Evolutionary conservation across 1,284 basidiomycete genomes (phyloP), one percentile per base, ranked within the genome.

Genomic region (Stereum hirsutum): DNA sequence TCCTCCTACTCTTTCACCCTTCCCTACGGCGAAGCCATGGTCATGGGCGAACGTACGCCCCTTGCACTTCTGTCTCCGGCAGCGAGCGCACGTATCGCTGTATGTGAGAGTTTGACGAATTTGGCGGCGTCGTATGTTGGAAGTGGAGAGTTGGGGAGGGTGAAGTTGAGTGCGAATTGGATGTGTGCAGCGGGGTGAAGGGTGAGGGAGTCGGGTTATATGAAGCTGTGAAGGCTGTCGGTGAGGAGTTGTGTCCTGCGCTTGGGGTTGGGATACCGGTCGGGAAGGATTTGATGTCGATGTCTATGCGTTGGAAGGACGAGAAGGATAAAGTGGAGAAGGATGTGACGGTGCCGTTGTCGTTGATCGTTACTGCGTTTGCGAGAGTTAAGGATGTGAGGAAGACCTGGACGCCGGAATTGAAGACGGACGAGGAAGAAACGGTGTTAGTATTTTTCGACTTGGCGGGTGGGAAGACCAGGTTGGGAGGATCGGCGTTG

Each of bases 241-340:
- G 96, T 8, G 75, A 95, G 69, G 91, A 96, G 48, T 70, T 99
- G 10, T 99, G 96, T 62, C 94, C 95, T n/a, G 80, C 79, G 20
- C 75, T 99, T 11, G 94, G 95, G 10, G 70, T 99, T 20, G 88
- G 92, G 20, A 92, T 99, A 41, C 96, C 95, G 0, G 95, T 99
- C 27, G 95, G 96, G 25, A 99, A 99, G 66, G 95, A 99, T 63
- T 97, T 92, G 3, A 98, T 99, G 96, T 94, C 90, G 26, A 99
- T 99, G 95, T 87, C 89, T 48, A 99, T 98, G 95, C 87, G 83
- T 54, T 99, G 95, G 95, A 35, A 35, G 33, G 7, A 35, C 21
- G 71, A 70, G 6, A 72, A 67, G 20, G 75, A 81, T 50, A n/a
- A n/a, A n/a, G n/a, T n/a, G n/a, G n/a, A n/a, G n/a, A 82, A 81